Evolutionary conservation across 495 filamentous ascomycete genomes (phyloP), one percentile per base, ranked within the genome.

Genomic region (Neurospora sp.): DNA sequence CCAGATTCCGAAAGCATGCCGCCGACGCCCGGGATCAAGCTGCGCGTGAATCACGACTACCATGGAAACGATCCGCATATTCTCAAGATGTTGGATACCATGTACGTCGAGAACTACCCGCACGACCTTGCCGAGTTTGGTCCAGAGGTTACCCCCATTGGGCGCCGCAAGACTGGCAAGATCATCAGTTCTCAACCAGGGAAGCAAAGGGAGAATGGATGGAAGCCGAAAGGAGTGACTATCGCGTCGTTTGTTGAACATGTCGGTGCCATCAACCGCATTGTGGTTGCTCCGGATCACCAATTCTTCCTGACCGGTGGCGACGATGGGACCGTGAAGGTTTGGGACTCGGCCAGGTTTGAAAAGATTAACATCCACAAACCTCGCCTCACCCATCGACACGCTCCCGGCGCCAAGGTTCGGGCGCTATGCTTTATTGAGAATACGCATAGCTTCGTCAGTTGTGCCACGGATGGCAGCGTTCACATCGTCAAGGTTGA

Each of bases 241-340:
- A 91, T 98, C 16, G 92, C 94, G 7, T 92, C 91, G 0, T 95
- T 98, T 77, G 90, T 92, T 1, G 96, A 98, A 79, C 96, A 99
- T 78, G 89, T 86, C 16, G 93, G 86, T 3, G 88, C 93, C 27
- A 89, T 98, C 76, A 97, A 93, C 76, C 88, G 94, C 6, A 89
- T 98, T 16, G 85, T 92, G 6, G 87, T 93, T 31, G 90, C 95
- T 3, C 93, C 96, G 9, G 96, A 98, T 80, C 96, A 99, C 80
- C 84, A 88, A 4, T 99, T 99, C 84, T 99, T 99, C 81, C 87
- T 96, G 38, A 98, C 95, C 0, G 96, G 88, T 6, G 94, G 94
- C 14, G 94, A 98, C 81, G 96, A 99, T 82, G 92, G 94, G 11
- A 91, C 88, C 18, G 93, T 97, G 48, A 96, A 93, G 77, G 87